Evolutionary conservation across 768 basidiomycete species (phyloP), one percentile per base, ranked within the genome.

Genomic region (Xanthoconium purpureum): DNA sequence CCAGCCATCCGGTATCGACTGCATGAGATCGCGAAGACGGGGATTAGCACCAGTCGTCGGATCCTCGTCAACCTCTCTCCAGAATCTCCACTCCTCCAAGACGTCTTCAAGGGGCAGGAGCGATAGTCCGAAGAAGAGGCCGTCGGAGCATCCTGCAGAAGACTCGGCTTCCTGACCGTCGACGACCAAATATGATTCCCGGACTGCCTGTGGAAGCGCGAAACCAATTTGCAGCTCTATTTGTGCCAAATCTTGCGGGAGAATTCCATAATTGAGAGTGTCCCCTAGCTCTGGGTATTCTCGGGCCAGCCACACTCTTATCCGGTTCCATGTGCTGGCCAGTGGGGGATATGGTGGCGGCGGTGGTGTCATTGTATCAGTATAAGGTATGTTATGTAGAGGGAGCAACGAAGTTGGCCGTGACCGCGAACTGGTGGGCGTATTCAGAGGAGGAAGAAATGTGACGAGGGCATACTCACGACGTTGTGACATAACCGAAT

Each of bases 141-240:
- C 97, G 55, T 92, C 89, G 10, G 90, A 81, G 65, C 91, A 94
- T 13, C 89, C 91, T 40, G 89, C 91, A 30, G 91, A 78, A 14
- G 90, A 90, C 72, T 94, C 90, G 18, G 91, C 83, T 69, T 98
- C 97, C 68, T 99, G 97, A 3, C 97, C 97, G 66, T 99, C 94
- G 54, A 88, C 87, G 55, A 79, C 77, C 45, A 88, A 78, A 75
- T 96, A 96, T 1, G 91, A 92, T 61, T 99, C 97, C 24, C 94
- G 84, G n/a, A 99, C 83, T 35, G 87, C 84, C 33, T 82, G 78
- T 4, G 97, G 97, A 20, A 99, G 82, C 9, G 85, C 74, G 62
- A 90, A 84, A 32, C 94, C 93, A 59, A 96, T 85, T 61, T 92
- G 84, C 69, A 87, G 78, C 73, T 97, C 93, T 65, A 95, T 81